Conservation (phyloP, 2,329 filamentous ascomycete species). For the Blumeria hordei region DNA sequence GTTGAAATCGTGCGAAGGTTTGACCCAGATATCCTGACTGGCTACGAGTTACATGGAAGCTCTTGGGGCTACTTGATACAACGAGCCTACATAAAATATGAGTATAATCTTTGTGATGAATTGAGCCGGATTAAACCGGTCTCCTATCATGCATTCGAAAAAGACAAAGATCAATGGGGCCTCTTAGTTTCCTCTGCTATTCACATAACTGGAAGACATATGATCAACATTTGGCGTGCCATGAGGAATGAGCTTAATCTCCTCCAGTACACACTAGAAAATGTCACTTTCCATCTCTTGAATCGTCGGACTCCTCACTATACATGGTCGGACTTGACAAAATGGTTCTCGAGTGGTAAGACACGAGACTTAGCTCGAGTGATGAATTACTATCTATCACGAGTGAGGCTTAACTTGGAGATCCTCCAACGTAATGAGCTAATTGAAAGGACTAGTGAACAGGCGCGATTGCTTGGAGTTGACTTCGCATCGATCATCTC, state of each 20-base stretch:
- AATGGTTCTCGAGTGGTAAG: slow-evolving; percentile 53
- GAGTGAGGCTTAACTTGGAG: slow-evolving; percentile 65
- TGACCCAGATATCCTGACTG: slow-evolving; percentile 83
- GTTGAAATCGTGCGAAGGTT: slow-evolving; percentile 62
- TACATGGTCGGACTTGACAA: slow-evolving; percentile 50
- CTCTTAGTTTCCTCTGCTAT: slow-evolving; percentile 87
- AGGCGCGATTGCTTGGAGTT: slow-evolving; percentile 74
- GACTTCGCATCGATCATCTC: slow-evolving; percentile 96
- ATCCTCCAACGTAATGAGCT: slow-evolving; percentile 81
- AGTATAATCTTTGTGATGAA: slow-evolving; percentile 76
- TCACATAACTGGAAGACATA: slow-evolving; percentile 75
- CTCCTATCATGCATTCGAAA: slow-evolving; percentile 63
- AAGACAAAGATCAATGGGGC: slow-evolving; percentile 73
- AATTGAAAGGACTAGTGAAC: slow-evolving; percentile 72
- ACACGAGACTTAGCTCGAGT: slow-evolving; percentile 48
- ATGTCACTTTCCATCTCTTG: slow-evolving; percentile 75
- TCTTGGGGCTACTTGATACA: slow-evolving; percentile 96
- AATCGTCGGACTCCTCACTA: slow-evolving; percentile 79
- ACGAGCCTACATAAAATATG: slow-evolving; percentile 62
- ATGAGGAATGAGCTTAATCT: slow-evolving; percentile 86
- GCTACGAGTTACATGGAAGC: slow-evolving; percentile 78
- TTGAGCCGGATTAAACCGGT: slow-evolving; percentile 72
- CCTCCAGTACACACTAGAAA: slow-evolving; percentile 89
- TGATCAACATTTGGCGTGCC: slow-evolving; percentile 92
- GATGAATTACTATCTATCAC: slow-evolving; percentile 50